Conservation (phyloP, 768 basidiomycete species). For the Lyophyllum decastes region DNA sequence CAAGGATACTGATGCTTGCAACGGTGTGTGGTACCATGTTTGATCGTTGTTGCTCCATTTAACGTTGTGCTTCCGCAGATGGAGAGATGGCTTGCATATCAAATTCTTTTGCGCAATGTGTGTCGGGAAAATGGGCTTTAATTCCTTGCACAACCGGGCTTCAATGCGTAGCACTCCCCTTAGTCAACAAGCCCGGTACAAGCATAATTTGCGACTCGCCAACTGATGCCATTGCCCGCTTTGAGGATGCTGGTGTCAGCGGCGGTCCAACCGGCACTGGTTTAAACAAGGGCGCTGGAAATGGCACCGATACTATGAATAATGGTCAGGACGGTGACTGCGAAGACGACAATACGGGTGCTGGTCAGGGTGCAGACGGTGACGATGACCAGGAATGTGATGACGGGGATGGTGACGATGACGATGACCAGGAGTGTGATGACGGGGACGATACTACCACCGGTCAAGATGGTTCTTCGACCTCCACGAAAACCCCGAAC, state of each 20-base stretch:
- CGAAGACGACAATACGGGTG: conserved; percentile 8
- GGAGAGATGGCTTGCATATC: conserved; percentile 42
- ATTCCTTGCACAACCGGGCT: conserved; percentile 35
- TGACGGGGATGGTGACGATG: conserved; percentile 11
- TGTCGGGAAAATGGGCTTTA: conserved; percentile 37
- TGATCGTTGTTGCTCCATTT: not conserved
- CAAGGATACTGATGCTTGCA: conserved; percentile 46
- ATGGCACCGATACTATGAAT: conserved; percentile 6
- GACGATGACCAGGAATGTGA: conserved; percentile 11
- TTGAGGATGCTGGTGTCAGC: conserved; percentile 41
- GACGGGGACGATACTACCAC: conserved; percentile 4
- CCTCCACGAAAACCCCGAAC: not conserved
- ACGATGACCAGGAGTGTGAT: conserved; percentile 3
- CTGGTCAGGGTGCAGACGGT: conserved; percentile 7
- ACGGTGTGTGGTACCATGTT: conserved; percentile 30
- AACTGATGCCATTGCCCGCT: conserved; percentile 39
- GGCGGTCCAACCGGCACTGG: conserved; percentile 32
- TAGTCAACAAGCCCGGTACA: conserved; percentile 47
- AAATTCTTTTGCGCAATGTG: conserved; percentile 44
- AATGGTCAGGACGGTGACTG: conserved; percentile 7
- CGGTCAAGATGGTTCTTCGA: not conserved
- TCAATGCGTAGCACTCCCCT: conserved; percentile 50
- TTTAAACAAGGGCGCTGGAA: conserved; percentile 1
- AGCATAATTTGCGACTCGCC: conserved; percentile 43
- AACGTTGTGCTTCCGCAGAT: conserved; percentile 32